These are phyloP conservation scores for Colletotrichum paranaense DNA, from an alignment of 2,329 filamentous ascomycete species.

Conservation along the genomic window DNA sequence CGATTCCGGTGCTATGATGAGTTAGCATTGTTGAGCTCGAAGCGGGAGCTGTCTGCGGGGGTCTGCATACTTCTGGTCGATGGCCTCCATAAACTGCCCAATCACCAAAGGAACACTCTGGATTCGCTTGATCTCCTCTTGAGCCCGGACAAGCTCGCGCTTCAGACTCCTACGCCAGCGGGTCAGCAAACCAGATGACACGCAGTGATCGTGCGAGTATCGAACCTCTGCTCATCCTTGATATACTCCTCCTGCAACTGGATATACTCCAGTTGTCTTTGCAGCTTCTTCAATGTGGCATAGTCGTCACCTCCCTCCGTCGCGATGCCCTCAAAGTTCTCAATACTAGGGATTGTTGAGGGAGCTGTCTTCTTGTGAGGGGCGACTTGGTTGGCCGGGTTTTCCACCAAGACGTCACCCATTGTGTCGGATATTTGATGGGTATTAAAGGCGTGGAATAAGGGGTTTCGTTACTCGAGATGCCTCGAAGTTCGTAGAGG, in stretches of 20 bases:
- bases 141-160: slow-evolving; percentile 94
- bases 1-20: slow-evolving; percentile 86
- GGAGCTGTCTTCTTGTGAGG: slow-evolving; percentile 85
- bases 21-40: slow-evolving; percentile 18
- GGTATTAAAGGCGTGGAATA: background rate
- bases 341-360: slow-evolving; percentile 88
- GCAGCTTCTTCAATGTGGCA: slow-evolving; percentile 93
- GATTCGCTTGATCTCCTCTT: slow-evolving; percentile 99
- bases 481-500: background rate
- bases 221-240: slow-evolving; percentile 97
- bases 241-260: slow-evolving; percentile 99
- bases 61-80: slow-evolving; percentile 89
- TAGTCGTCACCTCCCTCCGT: slow-evolving; percentile 92
- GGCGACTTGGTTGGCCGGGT: slow-evolving; percentile 76
- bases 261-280: slow-evolving; percentile 96
- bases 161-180: slow-evolving; percentile 80
- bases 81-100: slow-evolving; percentile 99
- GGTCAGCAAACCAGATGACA: slow-evolving; percentile 17
- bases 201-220: background rate
- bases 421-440: slow-evolving; percentile 60
- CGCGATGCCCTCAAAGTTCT: slow-evolving; percentile 86
- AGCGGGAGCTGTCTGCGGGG: background rate
- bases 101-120: slow-evolving; percentile 98
- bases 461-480: background rate
- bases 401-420: slow-evolving; percentile 90